Evolutionary conservation across 495 filamentous ascomycete genomes (phyloP), one percentile per base, ranked within the genome.

Genomic region (Penicillium longicatenatum): DNA sequence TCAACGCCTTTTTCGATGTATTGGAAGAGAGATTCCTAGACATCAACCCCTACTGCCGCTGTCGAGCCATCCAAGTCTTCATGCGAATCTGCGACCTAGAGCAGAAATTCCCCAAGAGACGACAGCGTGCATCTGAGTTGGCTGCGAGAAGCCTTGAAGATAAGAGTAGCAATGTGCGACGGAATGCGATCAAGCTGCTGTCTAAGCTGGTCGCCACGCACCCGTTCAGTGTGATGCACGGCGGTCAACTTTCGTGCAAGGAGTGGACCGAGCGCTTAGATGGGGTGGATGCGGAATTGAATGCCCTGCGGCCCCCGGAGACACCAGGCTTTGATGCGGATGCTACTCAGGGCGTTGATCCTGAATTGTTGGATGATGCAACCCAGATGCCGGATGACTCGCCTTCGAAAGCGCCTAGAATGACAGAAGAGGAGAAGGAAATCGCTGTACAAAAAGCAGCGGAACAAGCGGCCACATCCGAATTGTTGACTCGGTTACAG

Each of bases 1-100:
- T 98, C 58, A 93, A 94, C 57, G 91, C 90, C 16, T 99, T 97
- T 75, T 98, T 97, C 62, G 92, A 98, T 62, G 90, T 97, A 0
- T 79, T 99, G 1, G 92, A 99, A 66, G 92, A 98, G 75, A 86
- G 94, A 4, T 98, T 99, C 73, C 79, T 97, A 37, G 94, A 99
- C 63, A 85, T 96, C 66, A 99, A 98, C 70, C 95, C 93, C 0
- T 99, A 99, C 74, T 97, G 92, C 71, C 85, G 94, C 56, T 93
- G 89, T 71, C 82, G 94, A 62, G 87, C 90, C 4, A 92, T 98
- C 50, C 94, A 99, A 64, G 93, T 98, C 6, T 96, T 91, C 65
- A 83, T 90, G 75, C 93, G 88, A 58, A 82, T 99, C 4, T 97
- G 92, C 63, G 91, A 96, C 29, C 79, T 98, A 29, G 90, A 96